phyloP scores from a whole-genome alignment of 768 basidiomycete species.

The Mycena metata region DNA sequence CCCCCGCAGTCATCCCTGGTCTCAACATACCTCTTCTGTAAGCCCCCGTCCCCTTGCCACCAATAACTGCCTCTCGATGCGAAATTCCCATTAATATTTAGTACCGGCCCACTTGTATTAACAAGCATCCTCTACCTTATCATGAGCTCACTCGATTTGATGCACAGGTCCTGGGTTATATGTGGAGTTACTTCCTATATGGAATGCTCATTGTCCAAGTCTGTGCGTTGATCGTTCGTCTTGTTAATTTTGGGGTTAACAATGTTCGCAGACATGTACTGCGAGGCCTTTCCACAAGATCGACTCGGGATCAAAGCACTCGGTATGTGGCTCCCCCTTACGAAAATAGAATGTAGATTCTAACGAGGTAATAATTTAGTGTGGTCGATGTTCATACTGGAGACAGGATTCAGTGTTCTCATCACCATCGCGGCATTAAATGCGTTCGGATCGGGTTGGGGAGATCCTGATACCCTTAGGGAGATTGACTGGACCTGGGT shows the following conservation, averaged over 20 bases:
- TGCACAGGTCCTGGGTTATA: conserved; percentile 32
- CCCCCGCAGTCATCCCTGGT: conserved; percentile 21
- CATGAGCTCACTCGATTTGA: background rate
- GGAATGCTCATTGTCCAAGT: conserved; percentile 30
- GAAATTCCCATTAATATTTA: background rate
- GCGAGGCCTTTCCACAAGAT: conserved; percentile 24
- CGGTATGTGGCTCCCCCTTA: conserved; percentile 6
- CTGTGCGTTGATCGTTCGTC: conserved; percentile 20
- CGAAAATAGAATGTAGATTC: background rate
- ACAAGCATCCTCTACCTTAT: background rate
- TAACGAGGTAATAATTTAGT: conserved; percentile 20
- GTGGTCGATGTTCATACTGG: conserved; percentile 28
- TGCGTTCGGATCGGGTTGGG: conserved; percentile 33
- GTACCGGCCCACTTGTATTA: conserved; percentile 26
- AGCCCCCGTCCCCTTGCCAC: conserved; percentile 4
- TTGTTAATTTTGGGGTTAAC: background rate
- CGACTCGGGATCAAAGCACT: conserved; percentile 23
- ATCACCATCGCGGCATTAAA: conserved; percentile 35
- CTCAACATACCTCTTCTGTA: conserved; percentile 18
- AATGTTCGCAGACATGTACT: conserved; percentile 28
- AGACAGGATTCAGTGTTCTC: conserved; percentile 27
- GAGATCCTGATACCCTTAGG: conserved; percentile 26
- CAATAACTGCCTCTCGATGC: background rate
- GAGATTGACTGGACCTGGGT: conserved; percentile 32
- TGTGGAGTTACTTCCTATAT: conserved; percentile 33